A percentile compares a stretch with the other conserved stretches of the same genome.
These are phyloP conservation scores for Elasticomyces elasticus DNA, from an alignment of 495 filamentous ascomycete genomes.

Conservation along the genomic window DNA sequence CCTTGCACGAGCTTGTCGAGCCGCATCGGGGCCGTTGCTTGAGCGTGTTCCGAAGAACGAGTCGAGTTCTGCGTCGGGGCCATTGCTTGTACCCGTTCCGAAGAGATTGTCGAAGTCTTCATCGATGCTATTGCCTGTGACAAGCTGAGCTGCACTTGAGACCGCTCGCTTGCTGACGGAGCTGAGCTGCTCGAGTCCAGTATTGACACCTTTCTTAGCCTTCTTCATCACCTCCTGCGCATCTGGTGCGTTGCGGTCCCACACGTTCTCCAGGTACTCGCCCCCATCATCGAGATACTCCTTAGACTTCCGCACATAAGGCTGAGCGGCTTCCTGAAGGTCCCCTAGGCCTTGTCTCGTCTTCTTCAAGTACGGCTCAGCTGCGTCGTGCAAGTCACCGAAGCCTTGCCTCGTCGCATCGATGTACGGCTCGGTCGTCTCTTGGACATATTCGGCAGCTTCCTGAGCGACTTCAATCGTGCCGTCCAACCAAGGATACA, in stretches of 20 bases:
- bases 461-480: not conserved
- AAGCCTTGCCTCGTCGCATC: not conserved
- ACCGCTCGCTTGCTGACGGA: not conserved
- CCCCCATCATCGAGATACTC: not conserved
- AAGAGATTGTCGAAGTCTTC: not conserved
- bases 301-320: not conserved
- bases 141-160: not conserved
- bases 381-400: not conserved
- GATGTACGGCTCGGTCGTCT: not conserved
- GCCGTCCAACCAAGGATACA: slow-evolving; percentile 4
- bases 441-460: not conserved
- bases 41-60: not conserved
- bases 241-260: not conserved
- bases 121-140: not conserved
- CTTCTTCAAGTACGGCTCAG: not conserved
- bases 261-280: not conserved
- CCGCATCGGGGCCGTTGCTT: not conserved
- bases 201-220: not conserved
- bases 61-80: not conserved
- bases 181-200: not conserved
- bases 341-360: not conserved
- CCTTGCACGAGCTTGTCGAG: not conserved
- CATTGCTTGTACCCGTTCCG: not conserved
- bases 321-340: not conserved
- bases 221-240: not conserved